Conservation (phyloP, 768 basidiomycete genomes). For the Chalciporus sphaerocephalus region DNA sequence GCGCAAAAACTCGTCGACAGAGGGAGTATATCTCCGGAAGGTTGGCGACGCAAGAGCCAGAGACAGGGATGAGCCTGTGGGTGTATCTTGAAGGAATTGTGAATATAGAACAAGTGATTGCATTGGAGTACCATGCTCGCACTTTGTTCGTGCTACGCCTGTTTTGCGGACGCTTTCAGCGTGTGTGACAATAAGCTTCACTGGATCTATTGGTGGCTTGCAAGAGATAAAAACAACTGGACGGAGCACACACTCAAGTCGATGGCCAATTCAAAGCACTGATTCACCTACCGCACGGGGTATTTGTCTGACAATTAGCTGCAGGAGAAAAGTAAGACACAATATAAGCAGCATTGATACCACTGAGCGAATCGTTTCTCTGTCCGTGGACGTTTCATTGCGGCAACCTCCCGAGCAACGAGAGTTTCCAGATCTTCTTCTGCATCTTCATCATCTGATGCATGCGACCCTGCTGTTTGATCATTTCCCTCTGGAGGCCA, state of each 20-base stretch:
- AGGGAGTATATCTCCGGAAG: conserved; percentile 63
- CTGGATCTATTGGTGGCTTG: conserved; percentile 72
- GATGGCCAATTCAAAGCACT: not conserved
- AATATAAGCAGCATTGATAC: not conserved
- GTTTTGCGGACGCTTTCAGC: conserved; percentile 58
- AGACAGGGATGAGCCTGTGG: conserved; percentile 69
- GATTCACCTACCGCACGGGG: conserved; percentile 57
- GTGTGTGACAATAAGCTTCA: conserved; percentile 60
- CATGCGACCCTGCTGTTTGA: conserved; percentile 21
- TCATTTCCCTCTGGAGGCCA: conserved; percentile 50
- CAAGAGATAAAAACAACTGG: conserved; percentile 79
- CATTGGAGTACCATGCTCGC: conserved; percentile 4
- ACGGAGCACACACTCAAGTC: not conserved
- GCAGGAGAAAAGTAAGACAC: conserved; percentile 5
- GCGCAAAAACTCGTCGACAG: conserved; percentile 49
- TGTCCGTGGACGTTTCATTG: conserved; percentile 61
- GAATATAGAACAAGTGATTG: not conserved
- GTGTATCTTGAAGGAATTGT: conserved; percentile 46
- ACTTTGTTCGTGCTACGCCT: conserved; percentile 66
- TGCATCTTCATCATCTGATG: conserved; percentile 35
- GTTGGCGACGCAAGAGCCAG: conserved; percentile 63
- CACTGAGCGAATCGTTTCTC: conserved; percentile 63
- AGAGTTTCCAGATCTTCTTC: conserved; percentile 61
- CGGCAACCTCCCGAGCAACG: conserved; percentile 65
- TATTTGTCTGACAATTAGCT: conserved; percentile 79